phyloP scores from a whole-genome alignment of 1,139 yeast genomes.

The Ogataea hybrid region DNA sequence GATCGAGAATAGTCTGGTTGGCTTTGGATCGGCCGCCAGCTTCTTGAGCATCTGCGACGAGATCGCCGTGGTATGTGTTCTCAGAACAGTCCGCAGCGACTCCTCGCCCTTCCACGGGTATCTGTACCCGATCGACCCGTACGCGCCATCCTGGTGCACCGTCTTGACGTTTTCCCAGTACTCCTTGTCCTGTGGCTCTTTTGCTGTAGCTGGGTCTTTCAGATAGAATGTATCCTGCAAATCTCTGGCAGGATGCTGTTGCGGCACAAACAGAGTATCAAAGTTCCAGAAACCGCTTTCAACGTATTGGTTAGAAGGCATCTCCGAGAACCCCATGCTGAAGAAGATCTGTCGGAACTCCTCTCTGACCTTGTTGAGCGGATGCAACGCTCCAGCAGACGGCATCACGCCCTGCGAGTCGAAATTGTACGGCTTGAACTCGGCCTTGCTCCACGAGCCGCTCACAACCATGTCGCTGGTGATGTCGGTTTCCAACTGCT shows the following conservation, averaged over 20 bases:
- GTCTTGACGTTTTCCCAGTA: constrained; percentile 76
- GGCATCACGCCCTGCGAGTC: constrained; percentile 91
- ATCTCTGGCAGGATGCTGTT: constrained; percentile 99
- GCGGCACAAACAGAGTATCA: constrained; percentile 94
- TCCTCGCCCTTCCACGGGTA: constrained; percentile 96
- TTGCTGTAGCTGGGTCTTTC: constrained; percentile 84
- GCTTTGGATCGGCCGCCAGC: constrained; percentile 86
- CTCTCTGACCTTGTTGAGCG: constrained; percentile 92
- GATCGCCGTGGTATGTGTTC: constrained; percentile 97
- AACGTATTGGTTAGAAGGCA: constrained; percentile 98
- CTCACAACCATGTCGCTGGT: constrained; percentile 85
- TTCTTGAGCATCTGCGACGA: constrained; percentile 85
- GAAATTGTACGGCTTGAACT: constrained; percentile 95
- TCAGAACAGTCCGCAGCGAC: constrained; percentile 83
- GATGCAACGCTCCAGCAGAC: constrained; percentile 91
- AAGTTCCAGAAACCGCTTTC: constrained; percentile 99
- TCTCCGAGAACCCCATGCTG: constrained; percentile 96
- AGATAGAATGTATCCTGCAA: constrained; percentile 96
- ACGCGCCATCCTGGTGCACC: constrained; percentile 89
- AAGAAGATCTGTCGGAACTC: constrained; percentile 98
- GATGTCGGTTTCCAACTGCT: constrained; percentile 85
- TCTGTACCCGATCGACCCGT: constrained; percentile 95
- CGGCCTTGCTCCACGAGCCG: constrained; percentile 79
- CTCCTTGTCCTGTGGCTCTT: constrained; percentile 72
- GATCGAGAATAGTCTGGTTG: constrained; percentile 89